These are phyloP conservation scores for Gilbertella persicaria DNA, from an alignment of 371 early-diverging fungal species.

Conservation along the genomic window DNA sequence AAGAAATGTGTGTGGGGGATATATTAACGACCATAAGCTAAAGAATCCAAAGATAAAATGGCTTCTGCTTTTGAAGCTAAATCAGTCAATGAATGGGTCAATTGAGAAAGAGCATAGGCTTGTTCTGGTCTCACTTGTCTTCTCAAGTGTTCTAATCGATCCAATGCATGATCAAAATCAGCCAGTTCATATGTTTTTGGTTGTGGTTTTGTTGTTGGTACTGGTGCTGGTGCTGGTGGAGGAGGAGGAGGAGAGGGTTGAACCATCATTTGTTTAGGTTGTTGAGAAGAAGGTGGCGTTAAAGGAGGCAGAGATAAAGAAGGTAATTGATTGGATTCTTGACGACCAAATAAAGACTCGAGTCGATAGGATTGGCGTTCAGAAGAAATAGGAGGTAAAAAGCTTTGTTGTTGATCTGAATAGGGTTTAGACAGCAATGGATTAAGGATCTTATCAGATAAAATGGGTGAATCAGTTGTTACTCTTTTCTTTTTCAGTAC, in stretches of 20 bases:
- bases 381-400: slow-evolving; percentile 30
- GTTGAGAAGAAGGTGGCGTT: slow-evolving; percentile 18
- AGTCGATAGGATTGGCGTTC: slow-evolving; percentile 29
- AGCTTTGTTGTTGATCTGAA: slow-evolving; percentile 8
- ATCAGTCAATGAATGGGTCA: slow-evolving; percentile 27
- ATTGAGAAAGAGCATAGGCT: slow-evolving; percentile 31
- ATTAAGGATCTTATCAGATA: slow-evolving; percentile 12
- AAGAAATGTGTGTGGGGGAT: background rate
- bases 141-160: slow-evolving; percentile 26
- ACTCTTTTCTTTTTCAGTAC: slow-evolving; percentile 8
- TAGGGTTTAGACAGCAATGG: slow-evolving; percentile 8
- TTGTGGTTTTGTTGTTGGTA: background rate
- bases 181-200: slow-evolving; percentile 24
- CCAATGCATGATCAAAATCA: slow-evolving; percentile 32
- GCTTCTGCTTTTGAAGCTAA: slow-evolving; percentile 34
- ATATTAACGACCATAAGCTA: slow-evolving; percentile 24
- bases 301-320: slow-evolving; percentile 22
- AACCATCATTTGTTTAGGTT: background rate
- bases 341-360: slow-evolving; percentile 23
- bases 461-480: background rate
- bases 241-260: background rate
- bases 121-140: slow-evolving; percentile 39
- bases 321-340: slow-evolving; percentile 22
- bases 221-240: slow-evolving; percentile 11
- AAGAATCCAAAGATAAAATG: slow-evolving; percentile 29